phyloP scores from a whole-genome alignment of 2,329 filamentous ascomycete species.

The Keithomyces neogunnii region DNA sequence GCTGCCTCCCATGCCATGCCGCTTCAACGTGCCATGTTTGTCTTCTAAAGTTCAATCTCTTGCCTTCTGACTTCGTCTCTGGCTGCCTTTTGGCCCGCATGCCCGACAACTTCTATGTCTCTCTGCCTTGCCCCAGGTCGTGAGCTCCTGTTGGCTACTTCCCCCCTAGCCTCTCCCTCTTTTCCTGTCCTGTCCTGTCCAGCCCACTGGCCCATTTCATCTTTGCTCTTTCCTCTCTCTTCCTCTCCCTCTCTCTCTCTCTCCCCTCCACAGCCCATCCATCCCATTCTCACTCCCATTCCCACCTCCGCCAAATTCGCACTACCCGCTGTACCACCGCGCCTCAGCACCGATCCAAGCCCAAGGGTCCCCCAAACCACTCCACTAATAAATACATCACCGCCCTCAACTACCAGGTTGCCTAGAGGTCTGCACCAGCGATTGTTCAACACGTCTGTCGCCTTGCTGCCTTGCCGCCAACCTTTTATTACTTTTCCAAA shows the following conservation, averaged over 20 bases:
- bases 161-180: not conserved
- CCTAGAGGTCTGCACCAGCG: not conserved
- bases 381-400: not conserved
- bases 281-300: not conserved
- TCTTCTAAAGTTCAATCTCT: not conserved
- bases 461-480: not conserved
- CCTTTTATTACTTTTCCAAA: constrained; percentile 7
- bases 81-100: no score
- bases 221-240: not conserved
- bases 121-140: not conserved
- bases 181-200: not conserved
- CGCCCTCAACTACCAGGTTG: not conserved
- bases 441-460: not conserved
- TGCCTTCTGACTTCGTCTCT: no score
- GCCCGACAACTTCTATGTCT: no score
- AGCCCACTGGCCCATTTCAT: not conserved
- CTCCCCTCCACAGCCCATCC: not conserved
- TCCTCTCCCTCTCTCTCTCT: not conserved
- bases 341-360: not conserved
- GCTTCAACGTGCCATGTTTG: constrained; percentile 3
- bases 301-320: not conserved
- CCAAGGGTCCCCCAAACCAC: not conserved
- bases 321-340: not conserved
- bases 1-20: not conserved
- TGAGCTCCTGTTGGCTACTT: not conserved